Conservation (phyloP, 805 yeast species). For the Groenewaldozyma tartarivorans region DNA sequence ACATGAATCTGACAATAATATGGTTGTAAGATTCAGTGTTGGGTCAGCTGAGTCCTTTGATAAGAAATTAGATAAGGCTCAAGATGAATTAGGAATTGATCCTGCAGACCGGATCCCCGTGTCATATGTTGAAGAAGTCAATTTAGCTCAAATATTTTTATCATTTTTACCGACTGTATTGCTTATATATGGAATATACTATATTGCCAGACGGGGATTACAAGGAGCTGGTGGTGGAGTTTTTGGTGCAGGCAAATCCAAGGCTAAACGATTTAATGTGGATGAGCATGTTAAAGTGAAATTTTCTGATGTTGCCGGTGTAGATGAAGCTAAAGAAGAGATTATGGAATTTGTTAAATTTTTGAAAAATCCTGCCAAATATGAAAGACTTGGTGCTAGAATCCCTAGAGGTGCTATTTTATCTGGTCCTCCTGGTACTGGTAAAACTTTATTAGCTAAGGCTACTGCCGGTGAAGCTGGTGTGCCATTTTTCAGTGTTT, state of each 20-base stretch:
- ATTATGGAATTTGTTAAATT: constrained; percentile 96
- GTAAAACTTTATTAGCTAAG: constrained; percentile 92
- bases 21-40: constrained; percentile 53
- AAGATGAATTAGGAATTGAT: constrained; percentile 55
- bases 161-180: constrained; percentile 84
- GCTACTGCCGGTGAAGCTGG: constrained; percentile 99
- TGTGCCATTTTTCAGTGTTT: constrained; percentile 90
- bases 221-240: constrained; percentile 68
- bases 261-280: constrained; percentile 83
- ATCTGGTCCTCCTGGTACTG: constrained; percentile 99
- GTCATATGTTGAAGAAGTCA: constrained; percentile 63
- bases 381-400: constrained; percentile 89
- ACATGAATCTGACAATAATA: constrained; percentile 43
- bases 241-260: constrained; percentile 77
- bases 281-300: constrained; percentile 84
- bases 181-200: constrained; percentile 81
- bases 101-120: constrained; percentile 70
- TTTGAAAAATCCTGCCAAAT: constrained; percentile 80
- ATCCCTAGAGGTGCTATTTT: constrained; percentile 97
- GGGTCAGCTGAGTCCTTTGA: constrained; percentile 90
- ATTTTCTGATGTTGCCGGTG: constrained; percentile 94
- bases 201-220: constrained; percentile 58
- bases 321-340: constrained; percentile 93
- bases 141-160: constrained; percentile 49
- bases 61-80: constrained; percentile 64